phyloP scores from a whole-genome alignment of 257 asterid species.

The Solanum megistacrolobum region DNA sequence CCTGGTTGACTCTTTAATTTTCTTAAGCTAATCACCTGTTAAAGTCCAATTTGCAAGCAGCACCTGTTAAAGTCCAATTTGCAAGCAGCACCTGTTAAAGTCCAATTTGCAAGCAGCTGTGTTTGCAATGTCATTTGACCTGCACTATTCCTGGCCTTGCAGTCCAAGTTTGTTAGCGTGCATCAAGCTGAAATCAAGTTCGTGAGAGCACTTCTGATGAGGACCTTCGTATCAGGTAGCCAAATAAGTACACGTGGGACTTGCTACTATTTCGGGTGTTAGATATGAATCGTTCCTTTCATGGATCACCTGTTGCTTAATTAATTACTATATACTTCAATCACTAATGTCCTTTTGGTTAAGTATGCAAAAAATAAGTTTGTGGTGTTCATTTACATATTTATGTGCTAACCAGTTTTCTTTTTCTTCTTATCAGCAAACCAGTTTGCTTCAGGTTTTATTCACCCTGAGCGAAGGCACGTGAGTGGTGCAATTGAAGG shows the following conservation, averaged over 20 bases:
- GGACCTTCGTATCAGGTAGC: conserved; percentile 47
- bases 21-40: background rate
- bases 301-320: background rate
- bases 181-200: conserved; percentile 59
- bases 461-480: conserved; percentile 39
- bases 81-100: too few species aligned
- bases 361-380: background rate
- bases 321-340: background rate
- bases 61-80: too few species aligned
- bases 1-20: background rate
- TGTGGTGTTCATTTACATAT: background rate
- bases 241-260: background rate
- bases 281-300: background rate
- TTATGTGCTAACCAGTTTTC: conserved; percentile 1
- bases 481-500: conserved; percentile 35
- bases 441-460: conserved; percentile 23
- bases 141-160: conserved; percentile 7
- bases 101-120: background rate
- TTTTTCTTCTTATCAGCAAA: background rate
- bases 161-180: conserved; percentile 57
- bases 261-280: background rate
- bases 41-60: too few species aligned
- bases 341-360: background rate
- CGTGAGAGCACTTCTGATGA: conserved; percentile 37
- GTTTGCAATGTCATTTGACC: background rate